These are phyloP conservation scores for Gloeopeniophorella convolvens DNA, from an alignment of 768 basidiomycete species.

Conservation along the genomic window DNA sequence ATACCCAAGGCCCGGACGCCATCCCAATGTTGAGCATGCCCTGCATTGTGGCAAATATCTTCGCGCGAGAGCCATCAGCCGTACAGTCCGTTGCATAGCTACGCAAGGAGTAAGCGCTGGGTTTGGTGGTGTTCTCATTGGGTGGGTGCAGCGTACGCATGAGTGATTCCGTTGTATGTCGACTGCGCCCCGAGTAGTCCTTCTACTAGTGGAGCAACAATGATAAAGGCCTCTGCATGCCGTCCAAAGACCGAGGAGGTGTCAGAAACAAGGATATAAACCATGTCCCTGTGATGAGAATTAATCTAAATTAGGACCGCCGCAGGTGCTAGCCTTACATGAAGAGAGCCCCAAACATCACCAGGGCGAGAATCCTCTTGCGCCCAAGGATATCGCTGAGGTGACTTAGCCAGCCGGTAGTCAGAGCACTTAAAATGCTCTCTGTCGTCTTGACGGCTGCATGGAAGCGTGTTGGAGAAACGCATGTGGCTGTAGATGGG, in stretches of 20 bases:
- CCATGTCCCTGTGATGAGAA: constrained; percentile 14
- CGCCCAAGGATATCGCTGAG: constrained; percentile 18
- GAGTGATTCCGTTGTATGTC: constrained; percentile 21
- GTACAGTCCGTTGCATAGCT: constrained; percentile 22
- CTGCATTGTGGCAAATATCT: constrained; percentile 21
- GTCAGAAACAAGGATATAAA: constrained; percentile 21
- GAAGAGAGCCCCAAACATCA: constrained; percentile 22
- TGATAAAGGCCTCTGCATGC: constrained; percentile 20
- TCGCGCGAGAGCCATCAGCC: constrained; percentile 19
- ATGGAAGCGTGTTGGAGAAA: background rate
- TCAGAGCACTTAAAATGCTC: constrained; percentile 20
- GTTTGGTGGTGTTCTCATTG: no score
- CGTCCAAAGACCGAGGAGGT: constrained; percentile 10
- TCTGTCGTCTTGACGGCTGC: constrained; percentile 22
- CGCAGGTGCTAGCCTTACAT: constrained; percentile 10
- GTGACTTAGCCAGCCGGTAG: constrained; percentile 22
- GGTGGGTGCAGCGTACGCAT: constrained; percentile 14
- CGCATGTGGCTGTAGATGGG: background rate
- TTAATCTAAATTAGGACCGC: background rate
- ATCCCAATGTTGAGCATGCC: constrained; percentile 22
- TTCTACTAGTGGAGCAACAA: constrained; percentile 20
- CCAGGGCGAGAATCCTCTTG: constrained; percentile 17
- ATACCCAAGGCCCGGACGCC: constrained; percentile 20
- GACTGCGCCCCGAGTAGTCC: constrained; percentile 21
- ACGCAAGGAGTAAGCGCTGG: background rate